Evolutionary conservation across 176 grass and related monocot genomes (phyloP).

Genomic region (Bothriochloa decipiens): DNA sequence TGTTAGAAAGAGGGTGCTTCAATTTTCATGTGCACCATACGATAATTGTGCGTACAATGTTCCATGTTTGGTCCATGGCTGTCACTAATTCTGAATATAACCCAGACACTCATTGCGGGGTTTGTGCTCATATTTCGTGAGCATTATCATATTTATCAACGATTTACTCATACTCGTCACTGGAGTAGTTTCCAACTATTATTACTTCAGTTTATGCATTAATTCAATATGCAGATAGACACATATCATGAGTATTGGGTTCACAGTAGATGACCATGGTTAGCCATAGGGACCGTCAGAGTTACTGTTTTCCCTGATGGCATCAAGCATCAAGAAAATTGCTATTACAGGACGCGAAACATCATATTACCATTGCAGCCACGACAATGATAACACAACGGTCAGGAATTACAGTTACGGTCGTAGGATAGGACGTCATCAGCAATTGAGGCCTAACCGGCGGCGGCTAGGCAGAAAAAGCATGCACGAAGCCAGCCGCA

Average conservation of each 20-base stretch:
- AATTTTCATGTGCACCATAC: no score
- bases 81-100: neutral
- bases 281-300: neutral
- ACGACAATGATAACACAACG: neutral
- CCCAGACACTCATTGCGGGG: neutral
- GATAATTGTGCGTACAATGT: neutral
- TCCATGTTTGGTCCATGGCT: neutral
- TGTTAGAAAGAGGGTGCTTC: neutral
- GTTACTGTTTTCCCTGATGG: neutral
- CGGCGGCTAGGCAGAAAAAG: conserved; percentile 34
- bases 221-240: neutral
- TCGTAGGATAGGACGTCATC: conserved; percentile 23
- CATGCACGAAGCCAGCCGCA: conserved; percentile 31
- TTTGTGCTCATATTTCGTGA: no score
- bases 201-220: no score
- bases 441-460: conserved; percentile 26
- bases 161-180: no score
- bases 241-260: neutral
- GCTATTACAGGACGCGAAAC: no score
- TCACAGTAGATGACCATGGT: neutral
- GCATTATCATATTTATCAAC: no score
- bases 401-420: neutral
- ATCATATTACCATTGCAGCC: neutral
- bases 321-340: neutral
- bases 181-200: no score